phyloP scores from a whole-genome alignment of 176 grass and related monocot genomes.

The Musa beccarii region DNA sequence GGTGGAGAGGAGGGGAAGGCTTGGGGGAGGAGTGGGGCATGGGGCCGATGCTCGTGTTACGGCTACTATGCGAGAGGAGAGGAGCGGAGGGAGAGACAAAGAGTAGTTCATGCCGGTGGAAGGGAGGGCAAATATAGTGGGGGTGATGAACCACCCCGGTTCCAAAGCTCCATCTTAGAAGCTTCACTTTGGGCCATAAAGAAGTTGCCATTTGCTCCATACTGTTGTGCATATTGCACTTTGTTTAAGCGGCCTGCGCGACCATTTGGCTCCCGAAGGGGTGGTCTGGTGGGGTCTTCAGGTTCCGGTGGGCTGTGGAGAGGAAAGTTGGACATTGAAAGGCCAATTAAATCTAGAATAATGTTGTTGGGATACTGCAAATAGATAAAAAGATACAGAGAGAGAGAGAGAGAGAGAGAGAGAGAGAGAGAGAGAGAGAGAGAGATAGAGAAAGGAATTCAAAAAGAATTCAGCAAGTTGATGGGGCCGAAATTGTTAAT shows the following conservation, averaged over 20 bases:
- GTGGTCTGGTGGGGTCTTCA: background rate
- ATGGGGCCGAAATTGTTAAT: too few species aligned
- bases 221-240: background rate
- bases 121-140: background rate
- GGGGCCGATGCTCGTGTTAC: too few species aligned
- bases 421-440: too few species aligned
- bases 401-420: too few species aligned
- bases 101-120: too few species aligned
- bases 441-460: too few species aligned
- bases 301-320: background rate
- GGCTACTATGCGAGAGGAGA: background rate
- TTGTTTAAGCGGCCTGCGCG: background rate
- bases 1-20: background rate
- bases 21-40: constrained; percentile 6
- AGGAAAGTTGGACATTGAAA: background rate
- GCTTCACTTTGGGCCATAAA: too few species aligned
- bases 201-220: background rate
- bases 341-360: too few species aligned
- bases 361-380: too few species aligned
- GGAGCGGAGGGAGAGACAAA: background rate
- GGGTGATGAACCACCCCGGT: background rate
- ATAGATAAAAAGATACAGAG: too few species aligned
- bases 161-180: too few species aligned
- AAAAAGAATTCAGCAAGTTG: too few species aligned
- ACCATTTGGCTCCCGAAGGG: background rate